Percentiles rank a stretch among this genome's conserved stretches.
phyloP scores from a whole-genome alignment of 148 eudicot genomes.

The Chenopodium formosanum region DNA sequence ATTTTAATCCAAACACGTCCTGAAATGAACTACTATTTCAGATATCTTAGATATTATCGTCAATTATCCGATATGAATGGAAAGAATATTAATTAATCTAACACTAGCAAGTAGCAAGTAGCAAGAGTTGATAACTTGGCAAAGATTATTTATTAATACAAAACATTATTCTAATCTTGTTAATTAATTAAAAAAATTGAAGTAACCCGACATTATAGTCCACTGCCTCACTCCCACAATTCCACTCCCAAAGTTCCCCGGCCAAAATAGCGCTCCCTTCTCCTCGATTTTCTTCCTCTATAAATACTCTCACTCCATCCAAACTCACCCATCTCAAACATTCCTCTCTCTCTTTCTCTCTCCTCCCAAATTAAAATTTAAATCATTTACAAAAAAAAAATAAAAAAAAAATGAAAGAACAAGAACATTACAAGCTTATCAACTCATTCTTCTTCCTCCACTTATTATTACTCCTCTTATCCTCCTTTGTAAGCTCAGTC shows the following conservation, averaged over 20 bases:
- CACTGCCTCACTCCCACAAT: background rate
- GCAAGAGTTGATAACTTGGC: no score
- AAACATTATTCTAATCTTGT: no score
- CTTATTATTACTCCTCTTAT: slow-evolving; percentile 31
- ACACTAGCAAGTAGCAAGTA: no score
- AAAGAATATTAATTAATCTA: no score
- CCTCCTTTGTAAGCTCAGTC: slow-evolving; percentile 36
- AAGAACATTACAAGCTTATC: slow-evolving; percentile 25
- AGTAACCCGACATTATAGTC: background rate
- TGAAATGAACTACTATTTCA: no score
- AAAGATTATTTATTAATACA: no score
- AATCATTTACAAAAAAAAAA: background rate
- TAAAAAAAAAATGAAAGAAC: slow-evolving; percentile 26
- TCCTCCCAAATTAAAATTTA: background rate
- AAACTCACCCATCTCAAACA: slow-evolving; percentile 41
- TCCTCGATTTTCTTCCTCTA: slow-evolving; percentile 20
- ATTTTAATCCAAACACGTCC: no score
- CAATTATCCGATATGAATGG: no score
- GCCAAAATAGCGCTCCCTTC: background rate
- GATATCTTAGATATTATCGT: no score
- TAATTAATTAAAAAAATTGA: background rate
- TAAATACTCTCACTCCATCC: slow-evolving; percentile 36
- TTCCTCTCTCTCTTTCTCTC: slow-evolving; percentile 22
- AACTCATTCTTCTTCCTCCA: slow-evolving; percentile 32
- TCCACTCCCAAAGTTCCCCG: slow-evolving; percentile 8